phyloP scores from a whole-genome alignment of 495 filamentous ascomycete species.

The Neurospora sublineolata region DNA sequence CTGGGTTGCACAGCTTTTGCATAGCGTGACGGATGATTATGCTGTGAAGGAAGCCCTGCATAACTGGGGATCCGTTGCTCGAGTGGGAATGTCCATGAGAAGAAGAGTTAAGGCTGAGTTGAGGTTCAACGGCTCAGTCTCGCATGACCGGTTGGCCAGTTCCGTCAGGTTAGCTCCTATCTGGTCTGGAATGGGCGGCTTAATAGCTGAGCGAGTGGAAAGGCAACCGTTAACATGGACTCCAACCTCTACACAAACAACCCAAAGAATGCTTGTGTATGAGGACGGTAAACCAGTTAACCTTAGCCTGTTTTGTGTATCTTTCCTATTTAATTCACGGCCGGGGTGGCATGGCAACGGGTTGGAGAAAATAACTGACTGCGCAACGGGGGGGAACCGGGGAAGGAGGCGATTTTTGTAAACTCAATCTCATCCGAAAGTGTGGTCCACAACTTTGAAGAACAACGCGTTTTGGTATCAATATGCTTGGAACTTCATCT shows the following conservation, averaged over 20 bases:
- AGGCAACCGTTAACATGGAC: background rate
- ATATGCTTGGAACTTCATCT: background rate
- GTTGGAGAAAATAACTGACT: background rate
- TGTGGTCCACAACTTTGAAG: background rate
- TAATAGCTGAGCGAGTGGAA: background rate
- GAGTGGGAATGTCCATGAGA: background rate
- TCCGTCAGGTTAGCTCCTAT: too few relatives aligned
- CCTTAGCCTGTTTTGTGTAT: background rate
- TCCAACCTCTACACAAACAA: background rate
- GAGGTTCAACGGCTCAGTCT: background rate
- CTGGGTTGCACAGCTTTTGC: background rate
- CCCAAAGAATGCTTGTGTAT: background rate
- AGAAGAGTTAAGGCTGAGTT: background rate
- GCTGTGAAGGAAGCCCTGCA: background rate
- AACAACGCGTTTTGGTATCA: background rate
- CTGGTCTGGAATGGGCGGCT: background rate
- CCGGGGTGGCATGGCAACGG: background rate
- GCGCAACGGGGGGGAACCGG: background rate
- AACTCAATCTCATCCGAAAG: background rate
- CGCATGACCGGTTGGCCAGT: background rate
- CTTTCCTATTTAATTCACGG: background rate
- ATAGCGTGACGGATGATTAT: background rate
- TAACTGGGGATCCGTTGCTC: background rate
- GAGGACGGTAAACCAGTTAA: background rate
- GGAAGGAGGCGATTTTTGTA: background rate